Percentiles rank a stretch among this genome's conserved stretches.
Conservation (phyloP, 169 alveolate species). For the Blepharisma undulans region DNA sequence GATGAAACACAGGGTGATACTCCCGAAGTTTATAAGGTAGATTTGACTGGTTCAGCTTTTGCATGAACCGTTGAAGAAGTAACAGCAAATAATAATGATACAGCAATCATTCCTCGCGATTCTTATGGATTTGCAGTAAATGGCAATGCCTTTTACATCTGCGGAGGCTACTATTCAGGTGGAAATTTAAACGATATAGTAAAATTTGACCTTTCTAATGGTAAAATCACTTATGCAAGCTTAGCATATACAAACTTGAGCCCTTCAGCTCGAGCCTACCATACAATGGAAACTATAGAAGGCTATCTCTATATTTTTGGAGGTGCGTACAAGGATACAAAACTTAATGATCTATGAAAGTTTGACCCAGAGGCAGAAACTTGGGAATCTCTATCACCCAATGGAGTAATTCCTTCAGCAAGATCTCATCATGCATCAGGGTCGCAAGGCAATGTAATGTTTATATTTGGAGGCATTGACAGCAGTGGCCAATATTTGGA, state of each 20-base stretch:
- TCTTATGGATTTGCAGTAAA: not conserved
- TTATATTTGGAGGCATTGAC: conserved; percentile 18
- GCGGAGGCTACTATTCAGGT: not conserved
- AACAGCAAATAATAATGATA: not conserved
- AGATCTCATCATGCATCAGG: not conserved
- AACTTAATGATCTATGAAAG: conserved; percentile 13
- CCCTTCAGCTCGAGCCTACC: not conserved
- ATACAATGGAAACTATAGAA: not conserved
- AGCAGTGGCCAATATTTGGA: not conserved
- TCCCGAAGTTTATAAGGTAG: not conserved
- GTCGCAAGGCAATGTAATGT: not conserved
- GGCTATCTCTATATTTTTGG: conserved; percentile 8
- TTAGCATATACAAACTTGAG: not conserved
- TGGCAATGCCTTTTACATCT: not conserved
- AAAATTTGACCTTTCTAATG: not conserved
- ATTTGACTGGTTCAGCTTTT: not conserved
- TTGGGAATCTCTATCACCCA: not conserved
- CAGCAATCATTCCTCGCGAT: not conserved
- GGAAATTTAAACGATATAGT: not conserved
- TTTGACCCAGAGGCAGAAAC: conserved; percentile 18
- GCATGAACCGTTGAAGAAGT: not conserved
- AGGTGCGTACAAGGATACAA: not conserved
- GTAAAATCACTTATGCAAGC: not conserved
- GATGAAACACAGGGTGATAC: not conserved
- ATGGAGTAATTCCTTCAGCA: not conserved